phyloP scores from a whole-genome alignment of 768 basidiomycete genomes.

The Termitomyces sp. region DNA sequence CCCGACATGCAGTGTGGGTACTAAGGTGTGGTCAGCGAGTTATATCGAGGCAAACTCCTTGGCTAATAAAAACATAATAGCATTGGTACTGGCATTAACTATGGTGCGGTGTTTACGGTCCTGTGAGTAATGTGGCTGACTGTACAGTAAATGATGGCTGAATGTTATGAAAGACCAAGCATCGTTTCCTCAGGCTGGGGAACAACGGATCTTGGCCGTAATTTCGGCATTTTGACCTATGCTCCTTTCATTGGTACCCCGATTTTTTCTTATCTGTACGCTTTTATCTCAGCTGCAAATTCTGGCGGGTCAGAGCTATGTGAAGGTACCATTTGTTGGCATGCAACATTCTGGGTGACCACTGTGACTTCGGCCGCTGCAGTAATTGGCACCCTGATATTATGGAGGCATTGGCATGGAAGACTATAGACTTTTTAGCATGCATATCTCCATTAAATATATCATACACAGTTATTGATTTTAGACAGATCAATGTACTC shows the following conservation, averaged over 20 bases:
- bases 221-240: constrained; percentile 71
- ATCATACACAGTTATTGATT: background rate
- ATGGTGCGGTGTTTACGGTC: constrained; percentile 67
- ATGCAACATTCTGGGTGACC: constrained; percentile 54
- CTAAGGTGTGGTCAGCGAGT: constrained; percentile 44
- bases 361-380: constrained; percentile 37
- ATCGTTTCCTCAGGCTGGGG: constrained; percentile 74
- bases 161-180: constrained; percentile 47
- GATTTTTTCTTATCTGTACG: constrained; percentile 74
- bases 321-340: constrained; percentile 58
- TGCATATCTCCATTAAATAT: background rate
- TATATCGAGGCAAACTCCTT: background rate
- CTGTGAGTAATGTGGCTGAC: constrained; percentile 39
- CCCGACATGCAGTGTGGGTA: constrained; percentile 56
- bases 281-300: constrained; percentile 54
- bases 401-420: constrained; percentile 64
- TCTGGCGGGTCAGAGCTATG: constrained; percentile 42
- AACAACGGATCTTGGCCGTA: constrained; percentile 59
- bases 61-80: constrained; percentile 25
- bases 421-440: constrained; percentile 30
- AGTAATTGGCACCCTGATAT: constrained; percentile 33
- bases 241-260: constrained; percentile 74
- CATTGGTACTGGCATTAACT: constrained; percentile 59
- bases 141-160: background rate
- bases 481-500: background rate